Base-by-base conservation (phyloP, 306 rosid genomes). In the Fagus sylvatica region DNA sequence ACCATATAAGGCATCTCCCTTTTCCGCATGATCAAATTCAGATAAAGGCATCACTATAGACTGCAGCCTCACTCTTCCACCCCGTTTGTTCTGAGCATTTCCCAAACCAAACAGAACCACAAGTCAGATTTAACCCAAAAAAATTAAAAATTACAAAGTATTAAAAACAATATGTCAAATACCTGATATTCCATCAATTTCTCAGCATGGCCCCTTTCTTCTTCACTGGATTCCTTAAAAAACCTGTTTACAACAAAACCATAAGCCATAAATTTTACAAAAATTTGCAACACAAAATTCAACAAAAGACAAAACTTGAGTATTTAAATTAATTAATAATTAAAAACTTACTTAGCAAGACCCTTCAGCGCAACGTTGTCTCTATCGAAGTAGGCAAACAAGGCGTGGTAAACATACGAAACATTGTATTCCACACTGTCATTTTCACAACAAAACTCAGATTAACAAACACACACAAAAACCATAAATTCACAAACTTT, bases 311-410 rank as follows among this genome's bases (percentile, higher is more conserved):
- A 36, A 59, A 13, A 69, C 1, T 22, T 53, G 16, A 6, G 11
- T n/a, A n/a, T n/a, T n/a, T 53, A 1, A 53, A 8, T 1, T 4
- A 46, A 22, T 51, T 5, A 28, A 22, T 1, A 62, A 57, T 3
- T 6, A 28, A 40, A 53, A 16, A 42, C 22, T 76, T 77, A 90
- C 98, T 86, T 88, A 57, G 99, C 98, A 66, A 96, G 85, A 73
- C 99, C 99, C 88, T 76, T 93, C 56, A 96, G 90, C 11, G 99
- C 99, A 2, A 93, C 96, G 73, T 93, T 96, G 85, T 96, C 99
- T 81, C 99, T 85, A 53, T 96, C 98, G 48, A 96, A 96, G 79
- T 93, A 96, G n/a, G 97, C 97, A 84, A 34, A 96, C 98, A 96
- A 11, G 30, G 97, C 96, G 78, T 96, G 99, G 83, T 96, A 96